Conservation (phyloP, 495 filamentous ascomycete genomes). For the Annulohypoxylon maeteangense region DNA sequence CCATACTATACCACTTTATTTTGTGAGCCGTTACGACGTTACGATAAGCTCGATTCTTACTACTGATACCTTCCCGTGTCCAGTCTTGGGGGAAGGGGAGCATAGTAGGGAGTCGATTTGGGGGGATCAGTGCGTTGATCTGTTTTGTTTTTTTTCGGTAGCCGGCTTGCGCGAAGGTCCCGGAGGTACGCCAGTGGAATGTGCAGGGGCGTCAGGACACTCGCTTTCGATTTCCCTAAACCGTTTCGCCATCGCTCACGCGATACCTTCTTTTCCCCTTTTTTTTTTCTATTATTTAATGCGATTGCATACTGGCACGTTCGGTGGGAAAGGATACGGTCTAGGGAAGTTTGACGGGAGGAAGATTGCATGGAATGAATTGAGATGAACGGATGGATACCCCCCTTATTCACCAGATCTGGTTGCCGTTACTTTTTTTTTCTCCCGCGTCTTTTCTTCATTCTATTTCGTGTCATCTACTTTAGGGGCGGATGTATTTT, state of each 20-base stretch:
- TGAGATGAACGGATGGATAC: constrained; percentile 51
- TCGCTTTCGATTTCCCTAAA: constrained; percentile 51
- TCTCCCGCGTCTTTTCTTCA: constrained; percentile 17
- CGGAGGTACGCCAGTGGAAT: constrained; percentile 31
- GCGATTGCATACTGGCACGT: constrained; percentile 46
- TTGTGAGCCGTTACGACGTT: constrained; percentile 50
- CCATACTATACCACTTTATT: constrained; percentile 30
- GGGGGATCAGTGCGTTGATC: constrained; percentile 41
- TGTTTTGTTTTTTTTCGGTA: constrained; percentile 35
- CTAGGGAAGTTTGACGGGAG: constrained; percentile 41
- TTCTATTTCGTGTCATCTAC: constrained; percentile 47
- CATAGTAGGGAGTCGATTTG: constrained; percentile 48
- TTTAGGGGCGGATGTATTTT: constrained; percentile 42
- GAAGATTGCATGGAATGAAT: constrained; percentile 52
- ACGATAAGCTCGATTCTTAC: constrained; percentile 47
- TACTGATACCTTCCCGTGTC: constrained; percentile 47
- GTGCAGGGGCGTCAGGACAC: constrained; percentile 48
- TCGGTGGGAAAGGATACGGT: constrained; percentile 37
- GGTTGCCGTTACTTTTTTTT: constrained; percentile 37
- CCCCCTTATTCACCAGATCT: constrained; percentile 48
- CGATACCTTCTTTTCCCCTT: constrained; percentile 38
- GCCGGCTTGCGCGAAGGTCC: constrained; percentile 35
- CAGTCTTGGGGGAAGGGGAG: constrained; percentile 45
- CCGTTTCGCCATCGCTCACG: constrained; percentile 48
- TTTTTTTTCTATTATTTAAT: constrained; percentile 35